These are phyloP conservation scores for Viola odorata DNA, from an alignment of 345 rosid genomes.

Conservation along the genomic window DNA sequence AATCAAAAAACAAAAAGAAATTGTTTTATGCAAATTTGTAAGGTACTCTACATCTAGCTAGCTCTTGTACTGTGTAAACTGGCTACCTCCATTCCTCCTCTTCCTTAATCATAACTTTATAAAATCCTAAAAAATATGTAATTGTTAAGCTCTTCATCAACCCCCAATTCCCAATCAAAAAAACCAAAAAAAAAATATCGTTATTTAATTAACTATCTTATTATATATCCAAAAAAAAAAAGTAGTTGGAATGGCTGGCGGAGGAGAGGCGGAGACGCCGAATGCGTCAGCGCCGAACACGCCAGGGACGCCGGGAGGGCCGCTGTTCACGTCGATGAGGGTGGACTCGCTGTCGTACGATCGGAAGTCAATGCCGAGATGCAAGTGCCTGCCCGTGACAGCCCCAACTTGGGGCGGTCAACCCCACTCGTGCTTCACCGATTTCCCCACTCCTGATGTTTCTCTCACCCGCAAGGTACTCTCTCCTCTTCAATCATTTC, in stretches of 20 bases:
- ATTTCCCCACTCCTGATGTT: constrained; percentile 56
- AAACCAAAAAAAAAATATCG: constrained; percentile 11
- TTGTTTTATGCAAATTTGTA: neutral
- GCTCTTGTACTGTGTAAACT: constrained; percentile 45
- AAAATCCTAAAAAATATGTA: constrained; percentile 61
- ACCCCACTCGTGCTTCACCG: constrained; percentile 67
- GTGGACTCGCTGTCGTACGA: constrained; percentile 89
- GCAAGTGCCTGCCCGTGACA: constrained; percentile 85
- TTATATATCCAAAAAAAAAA: neutral
- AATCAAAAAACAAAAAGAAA: constrained; percentile 15
- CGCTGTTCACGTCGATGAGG: constrained; percentile 63
- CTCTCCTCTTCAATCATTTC: too few species aligned
- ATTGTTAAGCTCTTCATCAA: constrained; percentile 3
- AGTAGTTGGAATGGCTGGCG: constrained; percentile 32
- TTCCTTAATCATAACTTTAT: constrained; percentile 44
- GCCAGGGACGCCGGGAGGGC: constrained; percentile 92
- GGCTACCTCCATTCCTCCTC: too few species aligned
- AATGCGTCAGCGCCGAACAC: constrained; percentile 78
- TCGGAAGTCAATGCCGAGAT: constrained; percentile 73
- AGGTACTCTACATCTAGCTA: neutral
- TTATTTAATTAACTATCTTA: neutral
- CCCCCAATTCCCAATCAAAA: constrained; percentile 8
- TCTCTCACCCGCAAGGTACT: constrained; percentile 94
- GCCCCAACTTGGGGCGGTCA: constrained; percentile 68
- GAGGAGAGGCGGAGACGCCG: constrained; percentile 35